These are phyloP conservation scores for Leptosphaerulina australis DNA, from an alignment of 2,329 filamentous ascomycete genomes.

Conservation along the genomic window DNA sequence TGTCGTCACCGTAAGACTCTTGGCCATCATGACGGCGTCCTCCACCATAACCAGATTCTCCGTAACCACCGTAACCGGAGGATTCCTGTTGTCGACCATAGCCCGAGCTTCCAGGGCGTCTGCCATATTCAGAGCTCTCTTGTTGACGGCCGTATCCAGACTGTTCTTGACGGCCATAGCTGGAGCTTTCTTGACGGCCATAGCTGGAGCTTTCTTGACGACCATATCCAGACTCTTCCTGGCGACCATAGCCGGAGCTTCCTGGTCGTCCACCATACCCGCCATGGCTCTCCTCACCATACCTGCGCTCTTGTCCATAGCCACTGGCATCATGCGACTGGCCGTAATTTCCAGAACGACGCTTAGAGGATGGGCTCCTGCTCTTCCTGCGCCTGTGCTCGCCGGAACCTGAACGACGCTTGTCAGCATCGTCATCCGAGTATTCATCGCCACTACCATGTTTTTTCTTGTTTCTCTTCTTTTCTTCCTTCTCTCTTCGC, in stretches of 20 bases:
- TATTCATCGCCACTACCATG: slow-evolving; percentile 41
- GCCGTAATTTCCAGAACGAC: slow-evolving; percentile 26
- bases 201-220: slow-evolving; percentile 1
- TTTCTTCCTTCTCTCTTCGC: slow-evolving; percentile 42
- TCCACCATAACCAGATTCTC: slow-evolving; percentile 15
- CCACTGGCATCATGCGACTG: slow-evolving; percentile 16
- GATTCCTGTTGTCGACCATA: slow-evolving; percentile 15
- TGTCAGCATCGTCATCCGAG: slow-evolving; percentile 34
- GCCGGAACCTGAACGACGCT: slow-evolving; percentile 30
- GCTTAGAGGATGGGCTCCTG: slow-evolving; percentile 25
- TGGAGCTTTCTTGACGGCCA: not conserved
- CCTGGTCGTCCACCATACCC: slow-evolving; percentile 6
- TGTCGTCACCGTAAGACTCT: slow-evolving; percentile 19
- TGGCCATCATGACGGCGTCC: slow-evolving; percentile 13
- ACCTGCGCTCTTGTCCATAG: slow-evolving; percentile 29
- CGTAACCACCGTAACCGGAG: slow-evolving; percentile 8
- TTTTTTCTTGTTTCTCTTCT: slow-evolving; percentile 49
- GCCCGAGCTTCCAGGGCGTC: not conserved
- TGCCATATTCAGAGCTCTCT: slow-evolving; percentile 4
- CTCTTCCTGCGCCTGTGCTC: slow-evolving; percentile 28
- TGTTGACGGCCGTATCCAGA: slow-evolving; percentile 11
- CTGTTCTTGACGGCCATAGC: slow-evolving; percentile 8
- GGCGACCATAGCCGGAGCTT: slow-evolving; percentile 11
- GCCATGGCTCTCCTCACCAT: slow-evolving; percentile 26
- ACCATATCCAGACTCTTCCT: slow-evolving; percentile 8